A percentile compares a stretch with the other conserved stretches of the same genome.
Conservation (phyloP, 495 filamentous ascomycete genomes). For the Hypoxylon fragiforme region DNA sequence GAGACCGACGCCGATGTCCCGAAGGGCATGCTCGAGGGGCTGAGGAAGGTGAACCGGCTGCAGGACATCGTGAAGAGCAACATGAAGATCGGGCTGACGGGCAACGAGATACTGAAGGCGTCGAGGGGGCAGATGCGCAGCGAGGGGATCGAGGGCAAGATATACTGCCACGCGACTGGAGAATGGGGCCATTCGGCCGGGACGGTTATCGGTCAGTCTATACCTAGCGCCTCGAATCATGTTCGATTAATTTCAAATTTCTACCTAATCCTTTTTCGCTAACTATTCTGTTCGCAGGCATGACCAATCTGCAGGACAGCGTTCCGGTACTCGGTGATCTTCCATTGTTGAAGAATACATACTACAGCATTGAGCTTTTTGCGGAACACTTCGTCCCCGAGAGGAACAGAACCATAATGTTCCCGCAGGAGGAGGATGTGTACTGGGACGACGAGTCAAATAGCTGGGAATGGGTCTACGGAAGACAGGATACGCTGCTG, state of each 20-base stretch:
- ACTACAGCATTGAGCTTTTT: conserved; percentile 53
- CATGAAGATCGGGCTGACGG: conserved; percentile 46
- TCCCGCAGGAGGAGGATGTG: conserved; percentile 53
- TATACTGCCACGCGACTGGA: conserved; percentile 54
- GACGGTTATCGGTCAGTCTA: conserved; percentile 45
- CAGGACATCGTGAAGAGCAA: conserved; percentile 51
- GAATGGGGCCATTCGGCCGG: conserved; percentile 56
- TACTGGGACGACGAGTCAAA: conserved; percentile 38
- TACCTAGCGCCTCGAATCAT: background rate
- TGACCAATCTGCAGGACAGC: conserved; percentile 50
- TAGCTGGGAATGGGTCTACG: conserved; percentile 51
- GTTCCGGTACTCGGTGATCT: conserved; percentile 50
- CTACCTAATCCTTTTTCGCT: background rate
- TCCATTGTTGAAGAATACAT: conserved; percentile 44
- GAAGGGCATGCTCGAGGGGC: conserved; percentile 40
- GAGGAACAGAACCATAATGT: conserved; percentile 42
- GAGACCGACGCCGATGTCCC: conserved; percentile 47
- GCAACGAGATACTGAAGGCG: conserved; percentile 47
- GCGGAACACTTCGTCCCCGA: conserved; percentile 51
- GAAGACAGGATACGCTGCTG: conserved; percentile 48
- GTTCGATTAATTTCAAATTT: background rate
- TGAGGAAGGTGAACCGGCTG: conserved; percentile 47
- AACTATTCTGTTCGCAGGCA: conserved; percentile 41
- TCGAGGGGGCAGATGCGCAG: conserved; percentile 40
- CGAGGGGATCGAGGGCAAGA: conserved; percentile 49